Conservation (phyloP, 2,329 filamentous ascomycete species). For the Fusarium citri region DNA sequence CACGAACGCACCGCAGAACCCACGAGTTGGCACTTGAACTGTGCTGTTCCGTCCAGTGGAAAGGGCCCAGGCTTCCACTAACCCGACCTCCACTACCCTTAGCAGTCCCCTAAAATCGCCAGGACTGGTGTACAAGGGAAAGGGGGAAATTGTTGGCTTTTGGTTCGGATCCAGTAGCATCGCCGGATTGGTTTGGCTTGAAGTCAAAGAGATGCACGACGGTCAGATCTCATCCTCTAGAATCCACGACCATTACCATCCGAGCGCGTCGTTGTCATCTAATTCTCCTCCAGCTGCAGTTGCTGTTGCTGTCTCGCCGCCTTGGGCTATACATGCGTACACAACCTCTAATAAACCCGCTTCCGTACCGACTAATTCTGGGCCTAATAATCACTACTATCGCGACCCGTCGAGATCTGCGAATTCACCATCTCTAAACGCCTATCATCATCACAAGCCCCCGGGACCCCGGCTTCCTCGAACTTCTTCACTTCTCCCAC, state of each 20-base stretch:
- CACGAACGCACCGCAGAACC: constrained; percentile 26
- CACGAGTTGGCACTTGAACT: constrained; percentile 26
- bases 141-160: constrained; percentile 45
- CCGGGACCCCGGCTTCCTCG: constrained; percentile 53
- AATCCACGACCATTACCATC: constrained; percentile 24
- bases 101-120: constrained; percentile 36
- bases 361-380: constrained; percentile 38
- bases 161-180: constrained; percentile 38
- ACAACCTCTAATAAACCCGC: constrained; percentile 16
- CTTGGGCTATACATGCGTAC: constrained; percentile 37
- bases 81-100: constrained; percentile 25
- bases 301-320: constrained; percentile 41
- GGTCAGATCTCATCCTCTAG: constrained; percentile 37
- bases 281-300: constrained; percentile 11
- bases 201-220: constrained; percentile 44
- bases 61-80: constrained; percentile 37
- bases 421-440: constrained; percentile 35
- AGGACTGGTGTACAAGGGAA: constrained; percentile 35
- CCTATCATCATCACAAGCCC: constrained; percentile 45
- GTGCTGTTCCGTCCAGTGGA: constrained; percentile 16
- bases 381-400: constrained; percentile 29
- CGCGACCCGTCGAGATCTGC: constrained; percentile 35
- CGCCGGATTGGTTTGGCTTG: constrained; percentile 32
- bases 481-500: constrained; percentile 59
- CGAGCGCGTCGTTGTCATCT: constrained; percentile 37